phyloP scores from a whole-genome alignment of 106 monocot species.

The Agapanthus africanus region DNA sequence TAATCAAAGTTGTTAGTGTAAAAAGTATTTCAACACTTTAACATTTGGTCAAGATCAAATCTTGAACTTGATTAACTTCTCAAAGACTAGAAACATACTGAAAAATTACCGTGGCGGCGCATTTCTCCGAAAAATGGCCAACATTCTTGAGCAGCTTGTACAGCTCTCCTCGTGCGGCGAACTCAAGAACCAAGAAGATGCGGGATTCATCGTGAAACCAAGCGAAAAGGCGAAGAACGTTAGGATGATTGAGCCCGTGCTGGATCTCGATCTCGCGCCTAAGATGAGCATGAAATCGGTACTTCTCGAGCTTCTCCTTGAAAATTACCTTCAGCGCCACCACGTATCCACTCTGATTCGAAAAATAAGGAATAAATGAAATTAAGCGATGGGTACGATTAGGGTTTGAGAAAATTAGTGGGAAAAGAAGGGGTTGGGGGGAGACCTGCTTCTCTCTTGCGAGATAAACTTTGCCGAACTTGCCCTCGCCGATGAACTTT shows the following conservation, averaged over 20 bases:
- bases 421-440: background rate
- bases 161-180: slow-evolving; percentile 66
- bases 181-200: slow-evolving; percentile 81
- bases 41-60: background rate
- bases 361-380: background rate
- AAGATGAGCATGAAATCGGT: slow-evolving; percentile 64
- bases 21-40: too few relatives aligned
- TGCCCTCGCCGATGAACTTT: slow-evolving; percentile 78
- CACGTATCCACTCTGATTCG: slow-evolving; percentile 60
- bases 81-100: background rate
- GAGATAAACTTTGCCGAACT: slow-evolving; percentile 86
- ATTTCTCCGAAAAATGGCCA: slow-evolving; percentile 54
- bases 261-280: slow-evolving; percentile 90
- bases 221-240: slow-evolving; percentile 71
- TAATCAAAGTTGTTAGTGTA: too few relatives aligned
- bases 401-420: background rate
- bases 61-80: background rate
- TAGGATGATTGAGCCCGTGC: slow-evolving; percentile 57
- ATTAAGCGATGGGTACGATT: background rate
- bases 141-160: slow-evolving; percentile 71
- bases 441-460: slow-evolving; percentile 66
- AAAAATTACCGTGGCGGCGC: slow-evolving; percentile 62
- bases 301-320: slow-evolving; percentile 85
- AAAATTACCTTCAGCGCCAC: slow-evolving; percentile 83
- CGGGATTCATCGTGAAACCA: slow-evolving; percentile 86